Base-by-base conservation (phyloP, 768 basidiomycete genomes). In the Tulasnella sp. region DNA sequence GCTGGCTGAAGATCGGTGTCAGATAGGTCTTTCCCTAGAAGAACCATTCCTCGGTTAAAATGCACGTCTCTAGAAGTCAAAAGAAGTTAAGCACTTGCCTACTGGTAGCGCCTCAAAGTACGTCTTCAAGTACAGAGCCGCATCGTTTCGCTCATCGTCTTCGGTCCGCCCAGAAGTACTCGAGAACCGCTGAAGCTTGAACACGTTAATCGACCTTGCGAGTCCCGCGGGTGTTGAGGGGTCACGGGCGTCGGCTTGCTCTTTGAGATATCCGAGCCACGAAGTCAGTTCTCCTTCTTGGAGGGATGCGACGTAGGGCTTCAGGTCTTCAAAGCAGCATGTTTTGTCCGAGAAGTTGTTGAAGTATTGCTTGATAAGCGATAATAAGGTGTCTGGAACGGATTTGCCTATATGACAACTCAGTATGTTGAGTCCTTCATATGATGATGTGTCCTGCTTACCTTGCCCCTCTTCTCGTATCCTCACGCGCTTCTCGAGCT, bases 321-420 rank as follows among this genome's bases (percentile, higher is more conserved):
- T 88, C 55, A 97, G 85, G 81, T 98, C 96, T 84, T 96, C 95
- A 78, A 90, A 93, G 83, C 94, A 95, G 83, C 93, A 94, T 6
- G 91, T 86, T 84, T 95, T 97, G 83, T 91, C 90, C 40, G 93
- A 91, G 81, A 95, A 89, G 78, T 85, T 86, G 55, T 88, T 85
- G 82, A 95, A 90, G 83, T 96, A 97, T 71, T 86, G 32, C 39
- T 40, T 51, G 35, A 51, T 26, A 69, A 77, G 69, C 11, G 48
- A 23, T 29, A 77, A 0, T 23, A 77, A 15, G 69, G 70, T 70
- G 3, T 44, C 39, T 46, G 69, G 13, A 16, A 32, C 55, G 26
- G 61, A n/a, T 9, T 69, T 76, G 16, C 48, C 48, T 39, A 6
- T n/a, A 44, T 16, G 46, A 32, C 20, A 72, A 16, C 37, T 72